phyloP scores from a whole-genome alignment of 495 filamentous ascomycete species.

The Staphylotrichum tortipilum region DNA sequence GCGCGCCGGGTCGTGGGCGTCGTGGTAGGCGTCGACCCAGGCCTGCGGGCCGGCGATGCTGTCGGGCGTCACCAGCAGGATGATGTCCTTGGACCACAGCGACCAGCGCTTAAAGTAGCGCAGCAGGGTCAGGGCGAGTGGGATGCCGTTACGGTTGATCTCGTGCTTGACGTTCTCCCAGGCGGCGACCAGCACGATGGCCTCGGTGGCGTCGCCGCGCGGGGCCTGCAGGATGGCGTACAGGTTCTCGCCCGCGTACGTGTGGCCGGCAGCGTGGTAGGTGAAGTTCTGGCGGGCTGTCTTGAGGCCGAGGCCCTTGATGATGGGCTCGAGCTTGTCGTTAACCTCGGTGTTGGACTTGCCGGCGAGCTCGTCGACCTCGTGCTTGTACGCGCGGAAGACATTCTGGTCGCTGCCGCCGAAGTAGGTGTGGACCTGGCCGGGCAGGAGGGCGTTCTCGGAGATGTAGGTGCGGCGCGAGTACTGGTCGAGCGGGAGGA shows the following conservation, averaged over 20 bases:
- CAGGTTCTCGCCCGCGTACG: conserved; percentile 75
- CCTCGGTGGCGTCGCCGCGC: conserved; percentile 94
- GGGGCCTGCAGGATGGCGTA: conserved; percentile 95
- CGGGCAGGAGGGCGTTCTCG: conserved; percentile 91
- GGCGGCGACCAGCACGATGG: conserved; percentile 81
- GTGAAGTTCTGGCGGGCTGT: conserved; percentile 67
- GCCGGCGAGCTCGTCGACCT: conserved; percentile 57
- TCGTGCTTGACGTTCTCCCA: conserved; percentile 77
- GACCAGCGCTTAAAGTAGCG: conserved; percentile 97
- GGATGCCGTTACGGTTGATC: conserved; percentile 78
- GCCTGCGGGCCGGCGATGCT: conserved; percentile 87
- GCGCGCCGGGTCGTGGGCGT: conserved; percentile 58
- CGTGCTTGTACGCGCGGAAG: conserved; percentile 84
- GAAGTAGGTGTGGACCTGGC: conserved; percentile 97
- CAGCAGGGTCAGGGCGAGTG: conserved; percentile 74
- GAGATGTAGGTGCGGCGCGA: conserved; percentile 92
- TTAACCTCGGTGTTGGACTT: conserved; percentile 48
- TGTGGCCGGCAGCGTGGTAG: conserved; percentile 71
- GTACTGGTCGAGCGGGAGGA: conserved; percentile 89
- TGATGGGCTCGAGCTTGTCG: conserved; percentile 62
- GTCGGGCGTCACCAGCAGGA: conserved; percentile 81
- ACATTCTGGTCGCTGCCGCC: conserved; percentile 91
- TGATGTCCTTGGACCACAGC: conserved; percentile 97
- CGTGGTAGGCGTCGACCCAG: conserved; percentile 96
- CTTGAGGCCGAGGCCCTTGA: conserved; percentile 71